Percentiles rank a stretch among this genome's conserved stretches.
phyloP scores from a whole-genome alignment of 2,329 filamentous ascomycete species.

The Neonectria neomacrospora region DNA sequence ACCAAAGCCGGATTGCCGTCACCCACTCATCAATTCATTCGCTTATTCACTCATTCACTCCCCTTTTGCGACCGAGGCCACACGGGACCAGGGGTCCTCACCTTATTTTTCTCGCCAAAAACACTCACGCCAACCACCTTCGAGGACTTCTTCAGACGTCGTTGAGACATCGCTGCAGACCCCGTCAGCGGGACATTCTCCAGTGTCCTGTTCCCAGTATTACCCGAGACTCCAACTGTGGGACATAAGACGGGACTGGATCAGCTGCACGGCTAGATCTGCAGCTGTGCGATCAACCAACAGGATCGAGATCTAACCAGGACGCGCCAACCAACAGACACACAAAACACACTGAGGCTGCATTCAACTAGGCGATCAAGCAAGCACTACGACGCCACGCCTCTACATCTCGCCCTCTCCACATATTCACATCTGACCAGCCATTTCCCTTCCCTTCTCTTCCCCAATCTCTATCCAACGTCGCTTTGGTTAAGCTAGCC shows the following conservation, averaged over 20 bases:
- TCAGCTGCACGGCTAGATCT: conserved; percentile 8
- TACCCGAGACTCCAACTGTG: conserved; percentile 9
- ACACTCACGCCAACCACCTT: background rate
- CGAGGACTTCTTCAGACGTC: background rate
- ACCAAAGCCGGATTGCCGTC: background rate
- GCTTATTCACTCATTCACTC: background rate
- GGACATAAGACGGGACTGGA: background rate
- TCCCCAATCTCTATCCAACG: background rate
- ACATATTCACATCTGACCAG: background rate
- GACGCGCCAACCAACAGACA: conserved; percentile 7
- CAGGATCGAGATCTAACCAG: conserved; percentile 4
- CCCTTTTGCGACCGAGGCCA: background rate
- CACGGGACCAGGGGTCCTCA: background rate
- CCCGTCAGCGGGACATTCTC: background rate
- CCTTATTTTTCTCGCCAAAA: background rate
- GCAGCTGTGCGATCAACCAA: conserved; percentile 9
- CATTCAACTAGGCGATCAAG: background rate
- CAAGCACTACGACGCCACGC: background rate
- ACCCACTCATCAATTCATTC: background rate
- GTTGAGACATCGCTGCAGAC: conserved; percentile 1
- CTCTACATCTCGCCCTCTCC: background rate
- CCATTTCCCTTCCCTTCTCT: background rate
- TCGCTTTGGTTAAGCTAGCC: background rate
- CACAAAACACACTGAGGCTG: background rate
- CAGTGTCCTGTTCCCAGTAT: conserved; percentile 1